Evolutionary conservation across 306 rosid species (phyloP).

Genomic region (Dryas drummondii): DNA sequence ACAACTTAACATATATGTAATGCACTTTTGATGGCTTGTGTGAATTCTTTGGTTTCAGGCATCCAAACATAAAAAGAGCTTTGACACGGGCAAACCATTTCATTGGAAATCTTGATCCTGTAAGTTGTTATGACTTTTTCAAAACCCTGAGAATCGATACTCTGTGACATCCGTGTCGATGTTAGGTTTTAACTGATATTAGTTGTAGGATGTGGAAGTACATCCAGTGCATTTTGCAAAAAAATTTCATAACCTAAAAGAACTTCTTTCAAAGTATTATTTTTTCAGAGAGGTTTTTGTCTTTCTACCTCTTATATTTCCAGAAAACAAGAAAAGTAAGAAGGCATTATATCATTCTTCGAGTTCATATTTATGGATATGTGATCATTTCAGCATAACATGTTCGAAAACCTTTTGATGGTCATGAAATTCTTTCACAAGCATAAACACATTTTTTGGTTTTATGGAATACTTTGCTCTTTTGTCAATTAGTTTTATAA

Average conservation of each 20-base stretch:
- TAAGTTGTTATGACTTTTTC: conserved; percentile 40
- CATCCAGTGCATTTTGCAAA: conserved; percentile 74
- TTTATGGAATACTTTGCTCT: background rate
- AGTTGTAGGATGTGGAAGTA: conserved; percentile 94
- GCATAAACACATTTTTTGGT: background rate
- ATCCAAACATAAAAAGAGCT: conserved; percentile 93
- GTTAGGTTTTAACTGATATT: conserved; percentile 7
- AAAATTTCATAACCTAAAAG: background rate
- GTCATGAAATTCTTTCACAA: background rate
- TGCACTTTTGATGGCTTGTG: background rate
- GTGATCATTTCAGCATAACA: no score
- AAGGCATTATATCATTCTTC: background rate
- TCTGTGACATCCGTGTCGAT: conserved; percentile 12
- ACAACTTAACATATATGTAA: background rate
- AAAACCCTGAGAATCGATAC: background rate
- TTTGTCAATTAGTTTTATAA: background rate
- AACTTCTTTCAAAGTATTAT: background rate
- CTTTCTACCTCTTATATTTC: background rate
- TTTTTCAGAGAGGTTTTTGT: background rate
- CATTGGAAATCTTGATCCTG: conserved; percentile 94
- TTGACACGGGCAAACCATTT: conserved; percentile 98
- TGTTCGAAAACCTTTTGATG: background rate
- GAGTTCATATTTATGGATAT: background rate
- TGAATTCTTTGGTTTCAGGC: conserved; percentile 53
- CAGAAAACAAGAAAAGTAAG: background rate